Conservation (phyloP, 2,329 filamentous ascomycete genomes). For the Neoscytalidium dimidiatum region DNA sequence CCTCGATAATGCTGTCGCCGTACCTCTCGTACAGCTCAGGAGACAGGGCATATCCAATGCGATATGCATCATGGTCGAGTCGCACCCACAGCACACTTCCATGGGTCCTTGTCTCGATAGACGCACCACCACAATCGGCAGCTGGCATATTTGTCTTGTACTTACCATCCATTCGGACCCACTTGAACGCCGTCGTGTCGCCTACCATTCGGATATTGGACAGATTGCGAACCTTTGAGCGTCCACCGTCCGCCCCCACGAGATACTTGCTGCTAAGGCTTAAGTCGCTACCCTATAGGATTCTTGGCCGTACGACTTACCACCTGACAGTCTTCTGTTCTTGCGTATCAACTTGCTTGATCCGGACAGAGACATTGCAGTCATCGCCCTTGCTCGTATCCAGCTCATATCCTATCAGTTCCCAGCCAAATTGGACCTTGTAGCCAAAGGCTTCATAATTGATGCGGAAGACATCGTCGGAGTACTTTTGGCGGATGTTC, state of each 20-base stretch:
- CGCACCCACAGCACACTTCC: background rate
- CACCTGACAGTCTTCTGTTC: background rate
- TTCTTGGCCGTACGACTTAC: background rate
- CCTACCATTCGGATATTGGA: background rate
- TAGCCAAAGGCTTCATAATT: background rate
- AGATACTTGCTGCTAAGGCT: background rate
- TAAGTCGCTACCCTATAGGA: background rate
- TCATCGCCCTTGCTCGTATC: background rate
- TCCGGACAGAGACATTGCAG: background rate
- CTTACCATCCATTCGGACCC: constrained; percentile 2
- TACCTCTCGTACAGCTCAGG: background rate
- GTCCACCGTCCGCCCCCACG: background rate
- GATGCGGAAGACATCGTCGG: background rate
- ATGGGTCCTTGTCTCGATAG: background rate
- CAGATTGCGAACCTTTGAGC: background rate
- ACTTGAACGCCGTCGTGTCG: background rate
- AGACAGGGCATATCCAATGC: background rate
- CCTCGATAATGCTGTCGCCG: constrained; percentile 5
- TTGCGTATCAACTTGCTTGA: background rate
- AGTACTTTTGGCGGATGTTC: background rate
- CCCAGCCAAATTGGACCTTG: background rate
- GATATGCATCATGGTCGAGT: background rate
- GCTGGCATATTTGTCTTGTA: background rate
- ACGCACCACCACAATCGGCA: background rate
- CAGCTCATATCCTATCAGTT: background rate